phyloP scores from a whole-genome alignment of 2,329 filamentous ascomycete genomes.

The Scedosporium minutisporum region DNA sequence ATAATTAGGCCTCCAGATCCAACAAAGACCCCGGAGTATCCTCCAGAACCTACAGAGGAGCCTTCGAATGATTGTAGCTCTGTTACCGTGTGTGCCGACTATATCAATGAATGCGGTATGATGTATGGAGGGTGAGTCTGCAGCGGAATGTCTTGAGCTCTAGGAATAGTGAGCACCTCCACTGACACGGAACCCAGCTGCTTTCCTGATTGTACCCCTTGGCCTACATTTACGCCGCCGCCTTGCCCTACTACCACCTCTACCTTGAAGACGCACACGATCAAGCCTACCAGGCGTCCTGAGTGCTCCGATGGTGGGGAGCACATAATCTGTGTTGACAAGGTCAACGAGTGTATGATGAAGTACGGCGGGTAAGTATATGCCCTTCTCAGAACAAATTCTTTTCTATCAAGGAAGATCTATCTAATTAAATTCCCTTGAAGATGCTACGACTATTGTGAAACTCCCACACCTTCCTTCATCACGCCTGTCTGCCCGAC shows the following conservation, averaged over 20 bases:
- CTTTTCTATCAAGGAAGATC: not conserved
- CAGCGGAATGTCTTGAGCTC: not conserved
- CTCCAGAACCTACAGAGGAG: not conserved
- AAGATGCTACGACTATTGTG: not conserved
- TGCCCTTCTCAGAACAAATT: not conserved
- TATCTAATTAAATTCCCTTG: not conserved
- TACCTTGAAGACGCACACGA: not conserved
- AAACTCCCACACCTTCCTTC: not conserved
- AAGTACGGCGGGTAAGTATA: conserved; percentile 7
- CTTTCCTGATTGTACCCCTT: conserved; percentile 3
- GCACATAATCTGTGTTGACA: conserved; percentile 3
- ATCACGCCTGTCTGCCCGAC: not conserved
- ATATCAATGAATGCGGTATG: conserved; percentile 5
- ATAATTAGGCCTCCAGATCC: not conserved
- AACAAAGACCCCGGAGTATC: not conserved
- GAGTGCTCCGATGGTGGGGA: not conserved
- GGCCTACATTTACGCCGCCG: conserved; percentile 3
- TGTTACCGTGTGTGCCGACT: conserved; percentile 5
- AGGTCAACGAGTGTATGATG: conserved; percentile 6
- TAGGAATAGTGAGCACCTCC: not conserved
- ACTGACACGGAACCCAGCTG: not conserved
- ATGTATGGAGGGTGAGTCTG: conserved; percentile 5
- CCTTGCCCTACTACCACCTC: not conserved
- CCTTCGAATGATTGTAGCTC: not conserved
- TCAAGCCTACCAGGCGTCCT: not conserved